Base-by-base conservation (phyloP, 306 rosid genomes). In the Prinsepia uniflora region DNA sequence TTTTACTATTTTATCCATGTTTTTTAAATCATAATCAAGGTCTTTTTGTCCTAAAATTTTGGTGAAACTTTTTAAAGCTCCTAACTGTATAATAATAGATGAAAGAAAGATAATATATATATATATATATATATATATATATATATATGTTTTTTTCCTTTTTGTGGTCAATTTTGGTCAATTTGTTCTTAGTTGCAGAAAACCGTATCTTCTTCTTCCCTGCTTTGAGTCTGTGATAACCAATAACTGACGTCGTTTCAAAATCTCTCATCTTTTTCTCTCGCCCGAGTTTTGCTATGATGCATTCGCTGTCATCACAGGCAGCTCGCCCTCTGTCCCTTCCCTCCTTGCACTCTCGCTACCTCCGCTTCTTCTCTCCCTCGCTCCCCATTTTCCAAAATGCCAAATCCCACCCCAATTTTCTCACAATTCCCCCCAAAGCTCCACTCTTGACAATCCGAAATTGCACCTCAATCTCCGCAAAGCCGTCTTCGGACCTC, bases 401-500 rank as follows among this genome's bases (percentile, higher is more conserved):
- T 5, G 71, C 79, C 75, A 80, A 59, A 41, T 58, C 71, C 19
- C 52, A 15, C 19, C 81, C 84, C 48, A 67, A 49, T 7, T 9
- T 61, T 72, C 70, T 76, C 76, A 46, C 71, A 44, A 55, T 69
- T 59, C 69, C 76, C 56, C 71, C 68, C 2, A 83, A 75, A 1
- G 45, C 47, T 48, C 74, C 68, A 19, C 72, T 57, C 49, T 74
- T 74, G 15, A 20, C 83, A 5, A 46, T 83, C 46, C 80, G 91
- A 7, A 87, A 52, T 59, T 93, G 92, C 84, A 45, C 86, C 76
- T 81, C 92, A 71, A 67, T 94, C 83, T 76, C 84, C 55, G 97
- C 78, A 2, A 91, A 87, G 78, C 79, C 99, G 0, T 89, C 99
- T 24, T 86, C 96, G 30, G 83, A 89, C 66, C 63, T 94, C 75